A percentile compares a stretch with the other conserved stretches of the same genome.
phyloP scores from a whole-genome alignment of 1,284 basidiomycete species.

The Fomitopsis pinicola region DNA sequence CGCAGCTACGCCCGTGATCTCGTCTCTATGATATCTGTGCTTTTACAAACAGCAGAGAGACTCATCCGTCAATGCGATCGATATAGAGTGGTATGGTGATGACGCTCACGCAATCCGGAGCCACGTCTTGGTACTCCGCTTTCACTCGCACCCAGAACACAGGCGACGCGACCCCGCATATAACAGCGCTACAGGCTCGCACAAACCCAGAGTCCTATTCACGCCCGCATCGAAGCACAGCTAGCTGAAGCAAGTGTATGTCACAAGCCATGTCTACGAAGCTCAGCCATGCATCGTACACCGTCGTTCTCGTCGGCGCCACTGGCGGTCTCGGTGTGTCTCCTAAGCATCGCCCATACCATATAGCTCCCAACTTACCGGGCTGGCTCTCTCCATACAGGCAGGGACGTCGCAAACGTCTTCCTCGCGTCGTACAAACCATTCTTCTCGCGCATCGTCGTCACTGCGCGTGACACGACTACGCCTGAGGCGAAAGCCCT shows the following conservation, averaged over 20 bases:
- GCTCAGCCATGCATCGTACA: conserved; percentile 15
- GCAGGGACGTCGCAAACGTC: conserved; percentile 11
- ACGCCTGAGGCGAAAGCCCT: conserved; percentile 18
- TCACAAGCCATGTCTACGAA: conserved; percentile 16
- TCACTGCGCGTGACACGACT: conserved; percentile 19
- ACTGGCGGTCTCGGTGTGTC: conserved; percentile 25
- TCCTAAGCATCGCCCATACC: not conserved
- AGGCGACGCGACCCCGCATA: not conserved
- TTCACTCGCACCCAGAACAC: not conserved
- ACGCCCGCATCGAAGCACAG: not conserved
- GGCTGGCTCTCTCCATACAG: not conserved
- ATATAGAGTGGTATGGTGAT: too few species aligned
- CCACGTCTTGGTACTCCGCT: not conserved
- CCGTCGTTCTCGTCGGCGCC: conserved; percentile 23
- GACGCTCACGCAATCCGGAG: not conserved
- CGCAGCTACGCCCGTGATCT: too few species aligned
- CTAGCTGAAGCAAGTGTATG: conserved; percentile 7
- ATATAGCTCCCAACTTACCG: not conserved
- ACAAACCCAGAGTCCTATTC: not conserved
- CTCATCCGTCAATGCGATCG: not conserved
- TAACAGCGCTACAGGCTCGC: not conserved
- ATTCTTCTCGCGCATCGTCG: conserved; percentile 21
- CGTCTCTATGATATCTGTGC: not conserved
- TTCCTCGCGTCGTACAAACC: conserved; percentile 20
- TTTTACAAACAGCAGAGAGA: not conserved